Conservation (phyloP, 2,329 filamentous ascomycete genomes). For the Neofusicoccum umdonicola region DNA sequence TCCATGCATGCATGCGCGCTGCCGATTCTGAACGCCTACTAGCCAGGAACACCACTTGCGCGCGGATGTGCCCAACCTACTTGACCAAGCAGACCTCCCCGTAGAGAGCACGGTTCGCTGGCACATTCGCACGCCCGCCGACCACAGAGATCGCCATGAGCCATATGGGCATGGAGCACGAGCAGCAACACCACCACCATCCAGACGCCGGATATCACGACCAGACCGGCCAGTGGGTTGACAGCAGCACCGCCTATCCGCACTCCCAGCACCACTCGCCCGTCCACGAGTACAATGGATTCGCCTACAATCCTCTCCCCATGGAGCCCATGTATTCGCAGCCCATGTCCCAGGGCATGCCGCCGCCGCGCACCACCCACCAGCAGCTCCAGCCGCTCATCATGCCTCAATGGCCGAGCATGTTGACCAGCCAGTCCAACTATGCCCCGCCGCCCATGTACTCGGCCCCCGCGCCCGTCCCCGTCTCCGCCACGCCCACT, state of each 20-base stretch:
- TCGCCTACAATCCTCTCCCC: conserved; percentile 37
- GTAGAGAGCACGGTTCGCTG: conserved; percentile 24
- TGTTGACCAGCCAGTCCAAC: conserved; percentile 42
- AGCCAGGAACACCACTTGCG: conserved; percentile 16
- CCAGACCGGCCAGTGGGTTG: conserved; percentile 32
- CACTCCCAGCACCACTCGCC: conserved; percentile 39
- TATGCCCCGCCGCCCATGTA: conserved; percentile 34
- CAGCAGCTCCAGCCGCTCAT: conserved; percentile 42
- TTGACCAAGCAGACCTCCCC: conserved; percentile 30
- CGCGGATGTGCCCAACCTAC: conserved; percentile 24
- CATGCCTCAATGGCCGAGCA: conserved; percentile 41
- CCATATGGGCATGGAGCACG: conserved; percentile 43
- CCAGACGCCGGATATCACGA: conserved; percentile 26
- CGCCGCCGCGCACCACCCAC: conserved; percentile 40
- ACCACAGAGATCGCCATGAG: conserved; percentile 31
- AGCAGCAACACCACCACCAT: conserved; percentile 28
- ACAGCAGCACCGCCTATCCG: conserved; percentile 28
- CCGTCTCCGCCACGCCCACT: conserved; percentile 33
- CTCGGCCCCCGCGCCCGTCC: conserved; percentile 36
- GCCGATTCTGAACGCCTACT: conserved; percentile 25
- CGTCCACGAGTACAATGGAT: conserved; percentile 41
- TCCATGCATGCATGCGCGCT: conserved; percentile 40
- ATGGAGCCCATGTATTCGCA: conserved; percentile 39
- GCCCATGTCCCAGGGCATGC: conserved; percentile 19
- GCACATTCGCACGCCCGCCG: conserved; percentile 16